Base-by-base conservation (phyloP, 768 basidiomycete species). In the Leccinellum rugosiceps region DNA sequence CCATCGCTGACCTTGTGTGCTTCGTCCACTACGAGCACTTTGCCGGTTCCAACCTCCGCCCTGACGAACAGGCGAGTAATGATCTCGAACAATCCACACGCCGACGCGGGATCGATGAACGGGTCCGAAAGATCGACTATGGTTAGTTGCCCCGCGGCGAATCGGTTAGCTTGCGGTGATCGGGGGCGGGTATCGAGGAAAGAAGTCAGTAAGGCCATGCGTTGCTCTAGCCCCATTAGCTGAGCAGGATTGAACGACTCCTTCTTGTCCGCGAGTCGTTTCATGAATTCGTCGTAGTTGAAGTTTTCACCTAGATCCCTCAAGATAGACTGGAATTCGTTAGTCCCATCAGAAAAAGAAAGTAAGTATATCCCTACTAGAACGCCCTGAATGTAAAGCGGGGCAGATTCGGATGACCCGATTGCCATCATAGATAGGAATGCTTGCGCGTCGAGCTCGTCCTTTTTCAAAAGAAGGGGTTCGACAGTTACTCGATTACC, bases 371-470 rank as follows among this genome's bases (percentile, higher is more conserved):
- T 17, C 65, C 82, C 63, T 62, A 88, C 88, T 60, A 90, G 63
- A 25, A 90, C 70, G 0, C 82, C 79, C 52, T 90, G 88, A 65
- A 90, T 81, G 67, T 90, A 90, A 1, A 90, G 67, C 0, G 88
- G 88, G 0, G 85, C 81, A 0, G 77, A 74, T 1, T 86, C 84
- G 0, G 83, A 81, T 0, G 82, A 80, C 0, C 79, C 82, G 1
- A 88, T 75, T 0, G 86, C 83, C 88, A 90, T 90, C 83, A 90
- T 85, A 0, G 86, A 86, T 31, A 89, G 62, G 56, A 90, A 84
- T 1, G 87, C 85, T 17, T 83, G 72, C 1, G 85, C 84, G 65
- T 89, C 88, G 0, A 89, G 76, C 56, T 90, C 88, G 5, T 77
- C 72, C 58, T 83, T 80, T 4, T 76, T 72, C 52, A 90, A 80